Base-by-base conservation (phyloP, 805 yeast genomes). In the Ogataea salicorniae region DNA sequence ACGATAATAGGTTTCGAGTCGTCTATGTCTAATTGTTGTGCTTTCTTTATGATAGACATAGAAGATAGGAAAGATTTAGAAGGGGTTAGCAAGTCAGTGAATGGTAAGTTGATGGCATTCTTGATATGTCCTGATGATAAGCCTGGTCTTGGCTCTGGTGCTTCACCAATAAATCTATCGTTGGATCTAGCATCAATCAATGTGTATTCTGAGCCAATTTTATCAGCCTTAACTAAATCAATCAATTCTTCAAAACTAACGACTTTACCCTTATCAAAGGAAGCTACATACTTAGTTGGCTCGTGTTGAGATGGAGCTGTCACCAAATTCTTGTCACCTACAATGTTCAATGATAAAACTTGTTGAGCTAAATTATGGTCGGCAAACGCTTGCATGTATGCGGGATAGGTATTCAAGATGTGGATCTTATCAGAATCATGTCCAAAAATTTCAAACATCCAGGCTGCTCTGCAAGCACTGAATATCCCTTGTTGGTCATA, bases 111-210 rank as follows among this genome's bases (percentile, higher is more conserved):
- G 38, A 76, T 74, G 0, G 96, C 78, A 11, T 88, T 86, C 1
- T 95, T 92, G 23, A 90, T 77, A 66, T 94, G 99, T 0, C 99
- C 99, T 3, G 95, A 83, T 2, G 92, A 72, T 37, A 92, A 68
- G 0, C 92, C 97, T 1, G 89, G 80, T 57, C 99, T 76, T 46
- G 97, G 96, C 68, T 94, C 99, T 2, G 94, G 88, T 2, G 75
- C 86, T 20, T 70, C 72, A 13, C 97, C 98, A 0, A 84, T 73
- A 67, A 83, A 92, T 50, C 98, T 74, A 2, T 76, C 85, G 4
- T 61, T 61, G 0, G 95, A 74, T 58, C 99, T 79, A 0, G 98
- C 98, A 66, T 92, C 99, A 37, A 88, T 74, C 31, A 83, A 70
- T 45, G 79, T 69, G 58, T 75, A 82, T 13, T 76, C 67, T 17